Conservation (phyloP, 371 early-diverging fungal species). For the Mucor indicus region DNA sequence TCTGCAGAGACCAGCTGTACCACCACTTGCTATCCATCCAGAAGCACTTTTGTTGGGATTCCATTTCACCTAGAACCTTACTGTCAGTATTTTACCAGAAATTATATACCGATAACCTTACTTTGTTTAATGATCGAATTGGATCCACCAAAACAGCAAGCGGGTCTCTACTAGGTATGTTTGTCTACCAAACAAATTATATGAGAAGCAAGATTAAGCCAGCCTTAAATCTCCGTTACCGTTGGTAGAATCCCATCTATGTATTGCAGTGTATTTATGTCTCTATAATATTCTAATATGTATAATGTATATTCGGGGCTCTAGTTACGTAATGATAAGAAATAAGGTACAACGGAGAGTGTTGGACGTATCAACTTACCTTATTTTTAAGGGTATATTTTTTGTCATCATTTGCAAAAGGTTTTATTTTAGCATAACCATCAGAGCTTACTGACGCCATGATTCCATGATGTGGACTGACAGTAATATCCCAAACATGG, state of each 20-base stretch:
- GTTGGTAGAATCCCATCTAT: constrained; percentile 6
- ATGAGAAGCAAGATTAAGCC: too few species aligned
- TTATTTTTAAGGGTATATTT: neutral
- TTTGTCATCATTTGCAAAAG: neutral
- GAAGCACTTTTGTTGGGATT: constrained; percentile 15
- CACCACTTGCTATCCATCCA: constrained; percentile 29
- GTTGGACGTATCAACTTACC: neutral
- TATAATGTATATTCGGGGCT: constrained; percentile 6
- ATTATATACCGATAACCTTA: neutral
- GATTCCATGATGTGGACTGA: constrained; percentile 5
- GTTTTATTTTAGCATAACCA: constrained; percentile 1
- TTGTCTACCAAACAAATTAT: neutral
- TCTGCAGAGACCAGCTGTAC: constrained; percentile 27
- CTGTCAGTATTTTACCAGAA: too few species aligned
- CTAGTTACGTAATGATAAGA: neutral
- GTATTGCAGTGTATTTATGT: neutral
- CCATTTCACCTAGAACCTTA: constrained; percentile 27
- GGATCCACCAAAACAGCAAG: constrained; percentile 5
- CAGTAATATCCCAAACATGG: constrained; percentile 8
- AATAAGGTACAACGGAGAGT: neutral
- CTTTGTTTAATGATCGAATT: constrained; percentile 7
- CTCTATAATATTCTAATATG: neutral
- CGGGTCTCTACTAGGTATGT: neutral
- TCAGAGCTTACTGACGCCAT: constrained; percentile 2
- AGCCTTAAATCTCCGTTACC: too few species aligned